A percentile compares a stretch with the other conserved stretches of the same genome.
These are phyloP conservation scores for Daedaleopsis nitida DNA, from an alignment of 768 basidiomycete species.

Conservation along the genomic window DNA sequence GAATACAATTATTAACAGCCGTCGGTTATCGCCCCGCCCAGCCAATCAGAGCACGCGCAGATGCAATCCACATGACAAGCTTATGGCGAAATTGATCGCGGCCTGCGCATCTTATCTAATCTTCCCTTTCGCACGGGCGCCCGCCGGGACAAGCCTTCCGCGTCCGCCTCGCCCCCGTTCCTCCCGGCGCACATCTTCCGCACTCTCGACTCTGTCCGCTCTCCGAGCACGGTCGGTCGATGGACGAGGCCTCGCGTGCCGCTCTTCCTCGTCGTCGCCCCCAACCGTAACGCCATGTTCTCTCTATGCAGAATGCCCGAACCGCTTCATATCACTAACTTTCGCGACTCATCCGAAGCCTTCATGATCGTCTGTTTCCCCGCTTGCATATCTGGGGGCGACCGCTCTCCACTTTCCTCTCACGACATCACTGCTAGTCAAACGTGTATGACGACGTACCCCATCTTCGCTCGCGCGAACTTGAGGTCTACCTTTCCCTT, in stretches of 20 bases:
- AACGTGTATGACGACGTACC: slow-evolving; percentile 6
- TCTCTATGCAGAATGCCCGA: slow-evolving; percentile 4
- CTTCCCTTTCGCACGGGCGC: slow-evolving; percentile 14
- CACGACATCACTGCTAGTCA: slow-evolving; percentile 11
- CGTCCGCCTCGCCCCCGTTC: slow-evolving; percentile 8
- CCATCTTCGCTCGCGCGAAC: neutral
- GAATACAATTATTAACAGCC: slow-evolving; percentile 1
- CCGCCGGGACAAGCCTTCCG: slow-evolving; percentile 18
- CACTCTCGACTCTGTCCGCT: neutral
- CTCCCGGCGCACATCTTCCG: neutral
- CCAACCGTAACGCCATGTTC: slow-evolving; percentile 2
- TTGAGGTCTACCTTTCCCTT: neutral
- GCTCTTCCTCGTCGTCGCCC: neutral
- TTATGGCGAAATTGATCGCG: neutral
- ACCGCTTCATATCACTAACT: neutral
- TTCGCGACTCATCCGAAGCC: neutral
- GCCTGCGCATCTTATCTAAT: slow-evolving; percentile 13
- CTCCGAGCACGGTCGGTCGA: neutral
- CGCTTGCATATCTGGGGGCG: neutral
- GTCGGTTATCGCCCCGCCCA: slow-evolving; percentile 5
- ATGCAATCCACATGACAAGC: slow-evolving; percentile 7
- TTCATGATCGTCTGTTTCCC: slow-evolving; percentile 15
- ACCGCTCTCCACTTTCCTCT: neutral
- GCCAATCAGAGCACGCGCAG: slow-evolving; percentile 16
- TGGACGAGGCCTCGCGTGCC: neutral